These are phyloP conservation scores for Emergomyces pasteurianus DNA, from an alignment of 2,329 filamentous ascomycete genomes.

Conservation along the genomic window DNA sequence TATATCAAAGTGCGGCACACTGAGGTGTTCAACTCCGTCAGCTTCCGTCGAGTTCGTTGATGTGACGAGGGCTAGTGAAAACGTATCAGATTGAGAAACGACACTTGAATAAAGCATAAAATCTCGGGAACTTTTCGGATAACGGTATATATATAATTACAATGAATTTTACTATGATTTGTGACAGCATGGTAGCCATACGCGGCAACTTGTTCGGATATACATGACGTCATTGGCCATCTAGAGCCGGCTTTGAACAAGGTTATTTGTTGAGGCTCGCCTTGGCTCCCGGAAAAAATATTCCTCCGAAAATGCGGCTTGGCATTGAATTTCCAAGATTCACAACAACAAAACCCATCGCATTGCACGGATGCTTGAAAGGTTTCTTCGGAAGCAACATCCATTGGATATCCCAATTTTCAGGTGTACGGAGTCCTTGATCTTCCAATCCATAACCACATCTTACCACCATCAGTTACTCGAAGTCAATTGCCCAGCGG, in stretches of 20 bases:
- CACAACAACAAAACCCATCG: too few relatives aligned
- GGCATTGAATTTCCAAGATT: not conserved
- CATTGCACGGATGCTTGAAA: too few relatives aligned
- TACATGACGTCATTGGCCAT: not conserved
- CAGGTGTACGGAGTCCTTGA: too few relatives aligned
- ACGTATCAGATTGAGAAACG: too few relatives aligned
- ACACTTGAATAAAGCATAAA: not conserved
- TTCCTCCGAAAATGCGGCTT: not conserved
- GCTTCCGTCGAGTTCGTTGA: not conserved
- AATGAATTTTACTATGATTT: not conserved
- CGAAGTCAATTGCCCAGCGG: too few relatives aligned
- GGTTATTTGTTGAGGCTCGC: not conserved
- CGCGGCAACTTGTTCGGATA: not conserved
- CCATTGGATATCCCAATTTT: too few relatives aligned
- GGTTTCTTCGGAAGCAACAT: too few relatives aligned
- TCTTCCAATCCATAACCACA: too few relatives aligned
- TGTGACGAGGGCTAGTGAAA: not conserved
- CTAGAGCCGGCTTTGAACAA: not conserved
- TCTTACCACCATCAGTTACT: too few relatives aligned
- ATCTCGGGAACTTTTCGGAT: not conserved
- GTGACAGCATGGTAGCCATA: not conserved
- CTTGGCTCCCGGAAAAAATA: not conserved
- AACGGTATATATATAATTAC: not conserved
- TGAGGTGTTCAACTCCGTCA: not conserved
- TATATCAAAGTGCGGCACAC: not conserved